phyloP scores from a whole-genome alignment of 2,329 filamentous ascomycete genomes.

The Geoglossum cookeanum region DNA sequence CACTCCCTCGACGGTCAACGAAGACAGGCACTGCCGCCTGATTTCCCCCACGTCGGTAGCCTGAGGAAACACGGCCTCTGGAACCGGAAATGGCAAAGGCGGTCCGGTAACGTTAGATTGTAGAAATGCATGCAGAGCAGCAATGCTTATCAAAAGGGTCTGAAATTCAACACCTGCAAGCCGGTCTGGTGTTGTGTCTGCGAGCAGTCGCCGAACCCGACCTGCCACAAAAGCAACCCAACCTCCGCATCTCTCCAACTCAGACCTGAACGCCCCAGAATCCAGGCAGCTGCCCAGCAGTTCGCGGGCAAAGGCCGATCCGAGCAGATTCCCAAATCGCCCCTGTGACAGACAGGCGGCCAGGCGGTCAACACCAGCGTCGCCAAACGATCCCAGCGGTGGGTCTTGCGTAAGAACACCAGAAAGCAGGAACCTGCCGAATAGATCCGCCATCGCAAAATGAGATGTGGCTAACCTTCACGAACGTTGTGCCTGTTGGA shows the following conservation, averaged over 20 bases:
- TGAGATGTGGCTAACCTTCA: not conserved
- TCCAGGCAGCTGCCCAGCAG: not conserved
- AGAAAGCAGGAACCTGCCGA: not conserved
- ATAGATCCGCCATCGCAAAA: not conserved
- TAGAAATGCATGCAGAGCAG: constrained; percentile 58
- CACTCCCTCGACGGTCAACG: constrained; percentile 49
- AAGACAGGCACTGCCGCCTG: not conserved
- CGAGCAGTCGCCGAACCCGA: not conserved
- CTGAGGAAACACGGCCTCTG: constrained; percentile 29
- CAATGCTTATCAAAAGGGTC: constrained; percentile 35
- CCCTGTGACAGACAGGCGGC: not conserved
- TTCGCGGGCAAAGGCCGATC: not conserved
- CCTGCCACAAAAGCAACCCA: not conserved
- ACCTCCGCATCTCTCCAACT: not conserved
- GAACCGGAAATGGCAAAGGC: constrained; percentile 41
- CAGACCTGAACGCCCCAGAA: not conserved
- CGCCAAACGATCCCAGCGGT: not conserved
- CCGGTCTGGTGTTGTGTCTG: not conserved
- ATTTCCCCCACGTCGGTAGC: not conserved
- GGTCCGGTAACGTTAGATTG: constrained; percentile 82
- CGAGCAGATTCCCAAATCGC: not conserved
- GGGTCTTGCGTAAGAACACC: not conserved
- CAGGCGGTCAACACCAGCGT: not conserved
- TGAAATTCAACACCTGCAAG: not conserved
- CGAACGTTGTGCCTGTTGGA: too few species aligned